A percentile compares a stretch with the other conserved stretches of the same genome.
These are phyloP conservation scores for Xerocomellus amylosporus DNA, from an alignment of 768 basidiomycete species.

Conservation along the genomic window DNA sequence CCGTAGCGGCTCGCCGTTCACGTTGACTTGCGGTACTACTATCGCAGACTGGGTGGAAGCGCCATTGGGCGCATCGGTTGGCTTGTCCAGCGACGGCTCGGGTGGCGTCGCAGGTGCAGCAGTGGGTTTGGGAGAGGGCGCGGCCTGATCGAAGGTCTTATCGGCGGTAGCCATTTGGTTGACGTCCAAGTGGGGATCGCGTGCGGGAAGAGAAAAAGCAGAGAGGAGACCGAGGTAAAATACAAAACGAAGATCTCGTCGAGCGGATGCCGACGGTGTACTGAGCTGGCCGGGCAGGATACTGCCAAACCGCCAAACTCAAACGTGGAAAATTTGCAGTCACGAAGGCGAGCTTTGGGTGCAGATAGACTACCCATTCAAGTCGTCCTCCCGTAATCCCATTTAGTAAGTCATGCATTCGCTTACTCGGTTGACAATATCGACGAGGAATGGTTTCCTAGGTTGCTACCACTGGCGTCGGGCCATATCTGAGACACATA, in stretches of 20 bases:
- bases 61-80: conserved; percentile 10
- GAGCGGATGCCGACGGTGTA: conserved; percentile 4
- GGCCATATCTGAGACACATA: background rate
- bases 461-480: background rate
- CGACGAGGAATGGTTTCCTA: background rate
- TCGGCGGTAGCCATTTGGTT: conserved; percentile 26
- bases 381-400: conserved; percentile 26
- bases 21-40: conserved; percentile 35
- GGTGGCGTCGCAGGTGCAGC: background rate
- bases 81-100: conserved; percentile 7
- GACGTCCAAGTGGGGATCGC: conserved; percentile 11
- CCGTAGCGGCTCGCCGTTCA: conserved; percentile 33
- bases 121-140: conserved; percentile 2
- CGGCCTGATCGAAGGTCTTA: conserved; percentile 25
- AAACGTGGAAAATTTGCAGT: conserved; percentile 28
- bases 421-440: conserved; percentile 15
- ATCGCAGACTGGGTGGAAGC: conserved; percentile 12
- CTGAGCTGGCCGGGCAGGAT: conserved; percentile 12
- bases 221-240: conserved; percentile 12
- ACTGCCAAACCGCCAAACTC: conserved; percentile 14
- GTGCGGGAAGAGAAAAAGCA: conserved; percentile 1
- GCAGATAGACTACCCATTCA: conserved; percentile 17
- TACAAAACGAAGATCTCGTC: conserved; percentile 19
- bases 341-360: conserved; percentile 20
- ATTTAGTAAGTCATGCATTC: conserved; percentile 21